Evolutionary conservation across 202 grass and related monocot species (phyloP), one percentile per base, ranked within the genome.

Genomic region (Carex arenaria): DNA sequence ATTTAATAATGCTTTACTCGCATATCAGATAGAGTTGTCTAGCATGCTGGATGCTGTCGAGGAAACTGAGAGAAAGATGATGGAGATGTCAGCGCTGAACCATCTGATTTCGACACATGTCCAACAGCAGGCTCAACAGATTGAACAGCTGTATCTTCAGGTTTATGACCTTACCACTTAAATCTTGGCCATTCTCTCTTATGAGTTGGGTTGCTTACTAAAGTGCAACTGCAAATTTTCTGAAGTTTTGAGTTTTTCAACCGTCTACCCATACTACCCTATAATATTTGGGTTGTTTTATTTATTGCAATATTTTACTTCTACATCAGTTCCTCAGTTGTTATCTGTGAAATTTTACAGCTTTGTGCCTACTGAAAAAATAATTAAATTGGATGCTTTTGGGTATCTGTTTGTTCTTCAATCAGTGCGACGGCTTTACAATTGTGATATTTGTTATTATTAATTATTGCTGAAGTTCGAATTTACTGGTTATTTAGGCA

Each of bases 91-190:
- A n/a, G 89, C 87, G 67, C 85, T 98, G 85, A 98, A 92, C 74
- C 93, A 95, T 88, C 77, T 98, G 60, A 92, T 98, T 88, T 99
- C 96, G 85, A 93, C 91, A 53, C 96, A 96, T 89, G 96, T 99
- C 82, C 81, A 93, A 64, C 91, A 96, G 67, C 96, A 99, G 79
- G 83, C 96, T 81, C 89, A 99, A 55, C 93, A 99, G 66, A 94
- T 95, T 82, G 93, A 99, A 55, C 89, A 88, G 89, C 84, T 99
- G 2, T 96, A 99, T 62, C 88, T 95, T 57, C 93, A 99, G 96
- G 96, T 99, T 81, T 23, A 57, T 47, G 32, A 68, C 83, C 28
- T 15, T 14, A 76, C 13, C 52, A n/a, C 15, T 56, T 2, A 32
- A 14, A 55, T 56, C 13, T 76, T 56, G 26, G 8, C 26, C 7